A percentile compares a stretch with the other conserved stretches of the same genome.
These are phyloP conservation scores for Stereocaulon alpinum DNA, from an alignment of 495 filamentous ascomycete genomes.

Conservation along the genomic window DNA sequence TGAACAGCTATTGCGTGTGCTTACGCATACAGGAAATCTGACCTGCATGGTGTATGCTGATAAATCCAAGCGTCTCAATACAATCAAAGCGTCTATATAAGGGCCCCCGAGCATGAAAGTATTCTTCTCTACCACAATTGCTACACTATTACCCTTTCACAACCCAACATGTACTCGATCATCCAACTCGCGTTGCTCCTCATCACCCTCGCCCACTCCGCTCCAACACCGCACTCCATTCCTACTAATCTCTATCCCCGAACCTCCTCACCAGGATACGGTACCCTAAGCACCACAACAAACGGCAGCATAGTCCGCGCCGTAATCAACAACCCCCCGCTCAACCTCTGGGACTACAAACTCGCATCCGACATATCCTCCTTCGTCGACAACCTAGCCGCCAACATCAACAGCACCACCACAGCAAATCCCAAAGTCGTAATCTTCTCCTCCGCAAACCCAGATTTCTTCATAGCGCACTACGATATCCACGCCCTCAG, in stretches of 20 bases:
- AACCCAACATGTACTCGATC: background rate
- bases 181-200: background rate
- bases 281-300: background rate
- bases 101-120: too few relatives aligned
- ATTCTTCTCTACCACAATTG: too few relatives aligned
- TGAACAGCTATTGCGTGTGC: too few relatives aligned
- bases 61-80: too few relatives aligned
- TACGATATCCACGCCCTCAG: slow-evolving; percentile 1
- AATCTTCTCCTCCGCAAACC: slow-evolving; percentile 20
- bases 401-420: background rate
- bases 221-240: background rate
- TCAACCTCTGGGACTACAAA: slow-evolving; percentile 8
- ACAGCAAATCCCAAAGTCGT: slow-evolving; percentile 18
- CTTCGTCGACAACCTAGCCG: slow-evolving; percentile 5
- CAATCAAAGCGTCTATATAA: too few relatives aligned
- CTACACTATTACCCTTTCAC: too few relatives aligned
- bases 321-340: slow-evolving; percentile 14
- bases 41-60: too few relatives aligned
- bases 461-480: slow-evolving; percentile 20
- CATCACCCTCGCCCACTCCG: background rate
- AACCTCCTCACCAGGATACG: background rate
- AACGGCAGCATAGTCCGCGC: slow-evolving; percentile 3
- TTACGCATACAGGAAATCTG: too few relatives aligned
- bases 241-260: background rate
- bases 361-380: slow-evolving; percentile 3